Percentiles rank a stretch among this genome's conserved stretches.
phyloP scores from a whole-genome alignment of 768 basidiomycete genomes.

The Rubroboletus pulcherrimus region DNA sequence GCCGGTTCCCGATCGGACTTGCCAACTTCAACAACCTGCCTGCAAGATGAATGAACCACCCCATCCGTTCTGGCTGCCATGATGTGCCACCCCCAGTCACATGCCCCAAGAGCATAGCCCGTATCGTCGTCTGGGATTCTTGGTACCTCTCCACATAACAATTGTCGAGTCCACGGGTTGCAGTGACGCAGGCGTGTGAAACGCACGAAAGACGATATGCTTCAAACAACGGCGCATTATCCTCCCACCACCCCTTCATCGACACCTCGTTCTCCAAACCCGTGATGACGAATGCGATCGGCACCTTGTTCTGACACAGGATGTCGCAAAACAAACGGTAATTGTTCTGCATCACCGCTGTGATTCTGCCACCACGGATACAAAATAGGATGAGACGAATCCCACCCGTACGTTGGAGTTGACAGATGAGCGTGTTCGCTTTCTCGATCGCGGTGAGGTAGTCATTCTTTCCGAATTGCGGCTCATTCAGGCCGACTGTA shows the following conservation, averaged over 20 bases:
- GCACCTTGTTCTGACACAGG: slow-evolving; percentile 30
- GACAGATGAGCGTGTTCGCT: slow-evolving; percentile 34
- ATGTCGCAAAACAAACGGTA: slow-evolving; percentile 30
- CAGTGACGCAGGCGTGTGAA: slow-evolving; percentile 40
- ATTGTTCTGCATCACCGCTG: slow-evolving; percentile 28
- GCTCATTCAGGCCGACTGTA: slow-evolving; percentile 33
- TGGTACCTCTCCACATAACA: slow-evolving; percentile 28
- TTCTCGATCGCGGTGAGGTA: slow-evolving; percentile 31
- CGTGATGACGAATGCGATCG: slow-evolving; percentile 31
- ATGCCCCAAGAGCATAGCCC: slow-evolving; percentile 19
- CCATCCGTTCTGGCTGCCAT: slow-evolving; percentile 21
- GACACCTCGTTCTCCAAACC: slow-evolving; percentile 30
- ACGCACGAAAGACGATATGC: slow-evolving; percentile 19
- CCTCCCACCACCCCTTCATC: slow-evolving; percentile 35
- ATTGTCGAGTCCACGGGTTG: slow-evolving; percentile 26
- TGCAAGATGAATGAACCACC: slow-evolving; percentile 26
- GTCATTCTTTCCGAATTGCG: slow-evolving; percentile 14
- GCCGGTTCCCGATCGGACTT: slow-evolving; percentile 10
- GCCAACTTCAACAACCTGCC: slow-evolving; percentile 20
- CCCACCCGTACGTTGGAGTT: slow-evolving; percentile 29
- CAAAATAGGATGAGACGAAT: slow-evolving; percentile 34
- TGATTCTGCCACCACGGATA: slow-evolving; percentile 32
- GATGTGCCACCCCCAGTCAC: slow-evolving; percentile 11
- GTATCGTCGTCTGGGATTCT: slow-evolving; percentile 29
- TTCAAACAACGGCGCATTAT: slow-evolving; percentile 32